Percentiles rank a stretch among this genome's conserved stretches.
Evolutionary conservation across 1,284 basidiomycete genomes (phyloP).

Genomic region (Erythrobasidium hasegawianum): DNA sequence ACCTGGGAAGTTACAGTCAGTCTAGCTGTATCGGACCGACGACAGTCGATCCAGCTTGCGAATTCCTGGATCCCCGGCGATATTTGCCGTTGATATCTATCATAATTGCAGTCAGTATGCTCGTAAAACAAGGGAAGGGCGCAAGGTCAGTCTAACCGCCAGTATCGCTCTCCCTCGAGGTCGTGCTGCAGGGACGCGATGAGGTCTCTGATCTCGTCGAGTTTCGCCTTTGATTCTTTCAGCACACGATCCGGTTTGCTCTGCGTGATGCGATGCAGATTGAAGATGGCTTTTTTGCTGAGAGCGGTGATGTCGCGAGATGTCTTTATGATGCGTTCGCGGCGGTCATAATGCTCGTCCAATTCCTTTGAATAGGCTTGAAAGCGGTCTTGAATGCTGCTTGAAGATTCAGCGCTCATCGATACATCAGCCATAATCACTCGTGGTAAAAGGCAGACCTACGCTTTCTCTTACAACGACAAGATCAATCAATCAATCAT

Average conservation of each 20-base stretch:
- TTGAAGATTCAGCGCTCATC: not conserved
- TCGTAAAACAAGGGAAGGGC: not conserved
- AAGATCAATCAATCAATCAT: no score
- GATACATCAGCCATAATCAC: not conserved
- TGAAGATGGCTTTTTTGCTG: conserved; percentile 94
- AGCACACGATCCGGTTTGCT: conserved; percentile 51
- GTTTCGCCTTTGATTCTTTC: conserved; percentile 61
- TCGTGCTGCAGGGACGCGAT: conserved; percentile 65
- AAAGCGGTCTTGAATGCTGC: conserved; percentile 50
- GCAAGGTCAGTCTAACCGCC: conserved; percentile 55
- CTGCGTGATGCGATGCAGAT: conserved; percentile 67
- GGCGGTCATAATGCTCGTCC: conserved; percentile 57
- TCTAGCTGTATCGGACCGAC: conserved; percentile 24
- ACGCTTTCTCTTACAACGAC: no score
- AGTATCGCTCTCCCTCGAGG: conserved; percentile 62
- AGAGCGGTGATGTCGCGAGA: conserved; percentile 79
- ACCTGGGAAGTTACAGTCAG: conserved; percentile 58
- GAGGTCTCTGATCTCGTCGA: conserved; percentile 64
- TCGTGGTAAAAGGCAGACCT: no score
- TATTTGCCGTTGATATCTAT: conserved; percentile 42
- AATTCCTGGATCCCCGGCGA: conserved; percentile 50
- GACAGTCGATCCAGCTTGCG: conserved; percentile 37
- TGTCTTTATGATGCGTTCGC: conserved; percentile 74
- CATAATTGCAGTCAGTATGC: not conserved
- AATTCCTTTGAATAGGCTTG: conserved; percentile 63